Evolutionary conservation across 192 early-diverging fungal genomes (phyloP).

Genomic region (Geranomyces michiganensis): DNA sequence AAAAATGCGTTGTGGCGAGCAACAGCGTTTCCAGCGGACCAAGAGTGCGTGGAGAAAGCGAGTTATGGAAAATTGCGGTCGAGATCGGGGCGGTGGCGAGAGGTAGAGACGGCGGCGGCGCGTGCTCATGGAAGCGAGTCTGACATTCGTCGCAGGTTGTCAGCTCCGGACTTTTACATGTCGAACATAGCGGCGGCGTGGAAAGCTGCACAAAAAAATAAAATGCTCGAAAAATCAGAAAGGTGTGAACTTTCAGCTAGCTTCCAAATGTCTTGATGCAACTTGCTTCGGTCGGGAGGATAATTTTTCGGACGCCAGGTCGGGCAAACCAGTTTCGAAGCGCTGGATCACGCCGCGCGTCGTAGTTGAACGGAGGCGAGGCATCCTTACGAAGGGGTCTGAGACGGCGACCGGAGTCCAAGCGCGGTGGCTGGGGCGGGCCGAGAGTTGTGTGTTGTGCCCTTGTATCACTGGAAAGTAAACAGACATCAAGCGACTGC

Average conservation of each 20-base stretch:
- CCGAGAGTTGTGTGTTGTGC: too few relatives aligned
- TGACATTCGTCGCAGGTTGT: not conserved
- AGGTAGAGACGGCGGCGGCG: not conserved
- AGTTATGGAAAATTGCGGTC: not conserved
- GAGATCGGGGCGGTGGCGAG: not conserved
- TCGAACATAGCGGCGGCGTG: not conserved
- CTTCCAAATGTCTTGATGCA: too few relatives aligned
- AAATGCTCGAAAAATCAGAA: too few relatives aligned
- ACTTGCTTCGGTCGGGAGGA: not conserved
- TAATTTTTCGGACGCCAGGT: not conserved
- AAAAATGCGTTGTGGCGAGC: not conserved
- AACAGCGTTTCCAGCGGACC: not conserved
- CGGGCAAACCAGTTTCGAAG: slow-evolving; percentile 1
- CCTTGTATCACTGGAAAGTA: too few relatives aligned
- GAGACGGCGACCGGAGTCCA: not conserved
- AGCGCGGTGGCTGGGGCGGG: too few relatives aligned
- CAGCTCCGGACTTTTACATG: not conserved
- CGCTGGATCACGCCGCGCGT: not conserved
- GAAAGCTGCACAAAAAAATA: slow-evolving; percentile 1
- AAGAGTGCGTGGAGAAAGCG: not conserved
- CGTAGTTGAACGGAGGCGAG: slow-evolving; percentile 3
- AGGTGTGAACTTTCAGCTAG: too few relatives aligned
- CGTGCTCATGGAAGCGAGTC: slow-evolving; percentile 1
- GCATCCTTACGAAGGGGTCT: not conserved
- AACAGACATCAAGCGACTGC: too few relatives aligned